A percentile compares a stretch with the other conserved stretches of the same genome.
phyloP scores from a whole-genome alignment of 495 filamentous ascomycete genomes.

The Staphylotrichum longicolle region DNA sequence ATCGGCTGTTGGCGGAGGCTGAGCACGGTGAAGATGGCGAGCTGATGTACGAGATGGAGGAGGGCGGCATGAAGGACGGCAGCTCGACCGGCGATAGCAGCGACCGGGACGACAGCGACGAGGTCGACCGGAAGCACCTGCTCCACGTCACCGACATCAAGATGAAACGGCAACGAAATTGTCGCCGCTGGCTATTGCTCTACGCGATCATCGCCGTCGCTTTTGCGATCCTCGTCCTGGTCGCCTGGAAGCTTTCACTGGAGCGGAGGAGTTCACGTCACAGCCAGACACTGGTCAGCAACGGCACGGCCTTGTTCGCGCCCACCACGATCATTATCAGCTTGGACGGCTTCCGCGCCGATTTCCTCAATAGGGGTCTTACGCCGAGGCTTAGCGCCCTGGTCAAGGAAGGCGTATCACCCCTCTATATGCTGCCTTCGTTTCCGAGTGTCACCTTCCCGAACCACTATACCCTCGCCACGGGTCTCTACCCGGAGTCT shows the following conservation, averaged over 20 bases:
- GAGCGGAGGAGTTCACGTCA: constrained; percentile 33
- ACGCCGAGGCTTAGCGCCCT: constrained; percentile 81
- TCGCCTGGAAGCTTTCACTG: constrained; percentile 50
- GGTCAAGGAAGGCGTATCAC: constrained; percentile 79
- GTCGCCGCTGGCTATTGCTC: constrained; percentile 53
- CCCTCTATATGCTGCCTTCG: constrained; percentile 83
- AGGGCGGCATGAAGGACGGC: constrained; percentile 69
- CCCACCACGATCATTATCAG: constrained; percentile 94
- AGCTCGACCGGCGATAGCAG: constrained; percentile 53
- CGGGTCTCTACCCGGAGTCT: constrained; percentile 86
- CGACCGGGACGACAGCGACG: constrained; percentile 54
- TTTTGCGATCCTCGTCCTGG: constrained; percentile 49
- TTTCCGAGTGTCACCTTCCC: constrained; percentile 98
- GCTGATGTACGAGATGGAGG: constrained; percentile 87
- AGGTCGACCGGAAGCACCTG: constrained; percentile 50
- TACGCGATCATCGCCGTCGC: constrained; percentile 51
- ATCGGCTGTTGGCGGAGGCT: constrained; percentile 48
- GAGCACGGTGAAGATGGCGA: constrained; percentile 64
- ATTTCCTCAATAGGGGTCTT: constrained; percentile 79
- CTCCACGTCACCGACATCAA: constrained; percentile 46
- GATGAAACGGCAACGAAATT: constrained; percentile 40
- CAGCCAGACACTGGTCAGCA: constrained; percentile 50
- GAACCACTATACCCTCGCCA: constrained; percentile 94
- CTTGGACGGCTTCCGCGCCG: constrained; percentile 94
- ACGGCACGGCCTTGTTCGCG: constrained; percentile 81